Conservation (phyloP, 495 filamentous ascomycete genomes). For the Geopyxis carbonaria region DNA sequence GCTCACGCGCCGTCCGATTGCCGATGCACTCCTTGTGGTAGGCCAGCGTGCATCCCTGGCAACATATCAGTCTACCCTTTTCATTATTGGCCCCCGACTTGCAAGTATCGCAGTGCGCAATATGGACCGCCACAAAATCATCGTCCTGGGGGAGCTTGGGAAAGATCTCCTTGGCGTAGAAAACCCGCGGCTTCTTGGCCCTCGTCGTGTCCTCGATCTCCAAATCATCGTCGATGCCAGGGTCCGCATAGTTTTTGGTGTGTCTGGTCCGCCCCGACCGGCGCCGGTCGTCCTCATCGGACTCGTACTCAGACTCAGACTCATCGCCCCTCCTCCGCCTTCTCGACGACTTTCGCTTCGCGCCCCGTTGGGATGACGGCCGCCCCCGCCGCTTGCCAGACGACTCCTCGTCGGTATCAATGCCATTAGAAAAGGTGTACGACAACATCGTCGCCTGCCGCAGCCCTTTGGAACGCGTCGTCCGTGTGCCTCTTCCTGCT, state of each 20-base stretch:
- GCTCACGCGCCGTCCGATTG: constrained; percentile 48
- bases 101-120: constrained; percentile 58
- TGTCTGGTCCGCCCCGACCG: constrained; percentile 13
- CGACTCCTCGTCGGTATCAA: not conserved
- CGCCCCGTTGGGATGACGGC: not conserved
- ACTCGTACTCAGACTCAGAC: constrained; percentile 8
- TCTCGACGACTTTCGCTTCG: not conserved
- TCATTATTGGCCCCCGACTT: constrained; percentile 39
- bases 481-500: too few relatives aligned
- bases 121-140: constrained; percentile 34
- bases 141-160: constrained; percentile 13
- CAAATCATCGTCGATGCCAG: constrained; percentile 24
- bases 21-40: constrained; percentile 77
- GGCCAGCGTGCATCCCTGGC: constrained; percentile 72
- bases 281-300: constrained; percentile 1
- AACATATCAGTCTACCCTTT: constrained; percentile 47
- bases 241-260: constrained; percentile 17
- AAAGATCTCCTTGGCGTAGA: constrained; percentile 17
- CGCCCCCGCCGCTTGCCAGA: constrained; percentile 2
- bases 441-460: too few relatives aligned
- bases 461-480: not conserved
- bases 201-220: constrained; percentile 8
- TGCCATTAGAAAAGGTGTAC: too few relatives aligned
- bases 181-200: constrained; percentile 11
- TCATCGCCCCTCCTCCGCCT: not conserved